These are phyloP conservation scores for Trichothecium sympodiale DNA, from an alignment of 2,329 filamentous ascomycete species.

Conservation along the genomic window DNA sequence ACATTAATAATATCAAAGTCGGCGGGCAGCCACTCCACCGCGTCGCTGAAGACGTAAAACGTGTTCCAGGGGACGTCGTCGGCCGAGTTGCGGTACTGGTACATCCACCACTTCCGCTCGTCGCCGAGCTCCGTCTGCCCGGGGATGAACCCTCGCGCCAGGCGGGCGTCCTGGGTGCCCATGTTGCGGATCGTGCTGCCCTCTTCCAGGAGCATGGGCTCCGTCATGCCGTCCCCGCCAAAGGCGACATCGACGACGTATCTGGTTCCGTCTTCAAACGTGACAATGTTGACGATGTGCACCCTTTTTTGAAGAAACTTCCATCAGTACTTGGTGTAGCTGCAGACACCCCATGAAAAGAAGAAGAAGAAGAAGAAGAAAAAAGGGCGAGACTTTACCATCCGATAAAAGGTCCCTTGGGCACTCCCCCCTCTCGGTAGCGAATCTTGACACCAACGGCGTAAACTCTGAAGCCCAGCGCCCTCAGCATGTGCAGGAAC, in stretches of 20 bases:
- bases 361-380: slow-evolving; percentile 8
- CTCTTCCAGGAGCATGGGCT: slow-evolving; percentile 41
- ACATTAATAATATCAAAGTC: slow-evolving; percentile 54
- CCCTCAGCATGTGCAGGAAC: slow-evolving; percentile 39
- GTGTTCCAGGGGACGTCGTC: slow-evolving; percentile 34
- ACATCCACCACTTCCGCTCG: slow-evolving; percentile 47
- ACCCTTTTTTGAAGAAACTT: slow-evolving; percentile 16
- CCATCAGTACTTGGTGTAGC: too few species aligned
- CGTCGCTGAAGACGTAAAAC: slow-evolving; percentile 54
- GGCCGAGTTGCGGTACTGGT: slow-evolving; percentile 43
- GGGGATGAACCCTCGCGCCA: slow-evolving; percentile 37
- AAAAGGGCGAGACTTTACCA: slow-evolving; percentile 24
- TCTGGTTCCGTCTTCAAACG: slow-evolving; percentile 32
- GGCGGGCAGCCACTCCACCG: slow-evolving; percentile 45
- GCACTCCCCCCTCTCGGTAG: slow-evolving; percentile 24
- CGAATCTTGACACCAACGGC: slow-evolving; percentile 41
- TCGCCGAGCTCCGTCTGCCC: slow-evolving; percentile 24
- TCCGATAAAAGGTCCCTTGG: slow-evolving; percentile 30
- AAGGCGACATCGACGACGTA: slow-evolving; percentile 54
- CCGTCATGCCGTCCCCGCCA: slow-evolving; percentile 48
- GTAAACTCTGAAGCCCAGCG: slow-evolving; percentile 42
- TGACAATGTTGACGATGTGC: slow-evolving; percentile 53
- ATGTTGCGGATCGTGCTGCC: slow-evolving; percentile 33
- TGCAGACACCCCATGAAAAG: too few species aligned
- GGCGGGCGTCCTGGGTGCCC: slow-evolving; percentile 43